These are phyloP conservation scores for Termitomyces sp. DNA, from an alignment of 768 basidiomycete species.

Conservation along the genomic window DNA sequence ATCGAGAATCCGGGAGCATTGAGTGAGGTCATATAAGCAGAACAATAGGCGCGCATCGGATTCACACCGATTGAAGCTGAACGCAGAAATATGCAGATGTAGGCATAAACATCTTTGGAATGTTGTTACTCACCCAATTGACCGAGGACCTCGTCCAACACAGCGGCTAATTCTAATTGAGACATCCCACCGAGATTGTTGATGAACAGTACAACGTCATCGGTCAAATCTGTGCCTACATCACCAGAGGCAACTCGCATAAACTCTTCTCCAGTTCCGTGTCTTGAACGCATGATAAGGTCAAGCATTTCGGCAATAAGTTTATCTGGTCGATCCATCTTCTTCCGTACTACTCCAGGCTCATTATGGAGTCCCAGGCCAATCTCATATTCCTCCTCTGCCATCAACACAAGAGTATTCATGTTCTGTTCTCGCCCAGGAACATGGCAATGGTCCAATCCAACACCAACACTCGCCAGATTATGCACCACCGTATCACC, in stretches of 20 bases:
- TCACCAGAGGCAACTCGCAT: constrained; percentile 14
- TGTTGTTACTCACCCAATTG: constrained; percentile 30
- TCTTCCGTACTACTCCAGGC: constrained; percentile 31
- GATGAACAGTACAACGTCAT: constrained; percentile 43
- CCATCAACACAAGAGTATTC: constrained; percentile 10
- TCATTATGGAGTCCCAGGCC: constrained; percentile 57
- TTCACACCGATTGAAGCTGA: constrained; percentile 23
- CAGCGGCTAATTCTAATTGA: constrained; percentile 46
- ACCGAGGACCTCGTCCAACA: constrained; percentile 34
- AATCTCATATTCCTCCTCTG: constrained; percentile 33
- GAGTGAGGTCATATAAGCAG: constrained; percentile 53
- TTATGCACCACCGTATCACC: constrained; percentile 28
- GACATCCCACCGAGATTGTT: constrained; percentile 53
- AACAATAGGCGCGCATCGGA: constrained; percentile 37
- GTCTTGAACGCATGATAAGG: constrained; percentile 32
- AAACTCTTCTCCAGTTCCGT: constrained; percentile 27
- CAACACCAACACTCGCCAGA: constrained; percentile 31
- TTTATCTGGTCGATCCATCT: constrained; percentile 26
- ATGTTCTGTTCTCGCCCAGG: constrained; percentile 33
- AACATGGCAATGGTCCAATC: constrained; percentile 52
- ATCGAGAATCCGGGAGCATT: constrained; percentile 57
- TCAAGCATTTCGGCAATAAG: constrained; percentile 27
- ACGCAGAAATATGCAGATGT: not conserved
- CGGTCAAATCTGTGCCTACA: constrained; percentile 24
- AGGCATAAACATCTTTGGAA: not conserved